Evolutionary conservation across 352 stramenopile species (phyloP), one percentile per base, ranked within the genome.

Genomic region (Pythium monospermum): DNA sequence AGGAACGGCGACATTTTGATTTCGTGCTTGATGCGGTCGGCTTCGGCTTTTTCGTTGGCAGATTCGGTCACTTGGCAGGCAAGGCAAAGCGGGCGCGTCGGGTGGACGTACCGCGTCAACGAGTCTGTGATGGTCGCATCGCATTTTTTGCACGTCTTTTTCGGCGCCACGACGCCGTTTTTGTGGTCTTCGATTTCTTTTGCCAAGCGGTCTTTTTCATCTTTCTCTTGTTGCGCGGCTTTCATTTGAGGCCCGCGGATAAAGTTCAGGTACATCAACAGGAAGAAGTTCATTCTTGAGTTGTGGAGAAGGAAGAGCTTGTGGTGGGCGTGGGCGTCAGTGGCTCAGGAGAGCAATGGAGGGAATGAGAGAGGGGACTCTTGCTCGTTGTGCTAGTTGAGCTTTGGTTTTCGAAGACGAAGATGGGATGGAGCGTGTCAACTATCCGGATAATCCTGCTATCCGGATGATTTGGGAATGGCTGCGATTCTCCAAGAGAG

Each of bases 201-300:
- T 23, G 54, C 65, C 35, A 64, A 56, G 16, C 67, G 67, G 45
- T 76, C 76, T 32, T 64, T 68, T 38, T 85, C 73, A 47, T 85
- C 70, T 59, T 83, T 71, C 57, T 72, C 53, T 12, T 51, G 61
- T 22, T 72, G 61, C 52, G 78, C 69, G 26, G 59, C 62, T 49
- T 74, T 56, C 25, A 90, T 58, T 43, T 70, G 73, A 38, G 80
- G 80, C 0, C 76, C 80, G 49, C 80, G 80, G 52, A 91, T 61
- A 15, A 87, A 52, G 62, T 82, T 87, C 36, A 91, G 64, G 62
- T 91, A 91, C 57, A 91, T 66, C 54, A 88, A 69, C 26, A 91
- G 61, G 32, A 91, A 57, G 52, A 73, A 83, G 69, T 91, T 91
- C 80, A 91, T 91, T 21, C 45, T 46, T 28, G 25, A 23, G 31